Evolutionary conservation across 2,329 filamentous ascomycete species (phyloP).

Genomic region (Beauveria medogensis): DNA sequence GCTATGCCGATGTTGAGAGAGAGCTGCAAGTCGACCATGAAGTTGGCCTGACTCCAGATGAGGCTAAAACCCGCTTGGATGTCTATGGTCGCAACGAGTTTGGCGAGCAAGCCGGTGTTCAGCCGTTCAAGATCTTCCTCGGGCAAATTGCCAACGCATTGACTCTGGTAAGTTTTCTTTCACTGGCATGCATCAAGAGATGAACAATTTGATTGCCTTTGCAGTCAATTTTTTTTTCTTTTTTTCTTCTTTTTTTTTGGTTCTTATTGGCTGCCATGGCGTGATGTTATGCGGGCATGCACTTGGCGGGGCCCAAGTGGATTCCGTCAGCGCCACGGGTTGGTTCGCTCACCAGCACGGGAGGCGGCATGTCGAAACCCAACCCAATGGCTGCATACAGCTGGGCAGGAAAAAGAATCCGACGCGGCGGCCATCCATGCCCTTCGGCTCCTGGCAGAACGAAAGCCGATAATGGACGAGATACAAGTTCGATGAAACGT

Average conservation of each 20-base stretch:
- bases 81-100: slow-evolving; percentile 56
- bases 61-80: slow-evolving; percentile 46
- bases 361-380: neutral
- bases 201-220: neutral
- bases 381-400: neutral
- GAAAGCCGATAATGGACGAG: neutral
- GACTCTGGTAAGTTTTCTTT: slow-evolving; percentile 45
- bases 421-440: neutral
- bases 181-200: too few species aligned
- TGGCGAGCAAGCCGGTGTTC: slow-evolving; percentile 51
- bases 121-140: slow-evolving; percentile 54
- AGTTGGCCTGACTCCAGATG: slow-evolving; percentile 46
- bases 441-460: neutral
- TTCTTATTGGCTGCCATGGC: neutral
- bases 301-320: neutral
- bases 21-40: slow-evolving; percentile 49
- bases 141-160: slow-evolving; percentile 62
- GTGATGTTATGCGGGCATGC: neutral
- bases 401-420: neutral
- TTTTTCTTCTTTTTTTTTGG: neutral
- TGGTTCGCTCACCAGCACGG: neutral
- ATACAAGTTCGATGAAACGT: neutral
- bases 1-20: slow-evolving; percentile 40
- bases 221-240: neutral
- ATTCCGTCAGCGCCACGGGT: neutral